phyloP scores from a whole-genome alignment of 768 basidiomycete genomes.

The Clitopilus passeckerianus region DNA sequence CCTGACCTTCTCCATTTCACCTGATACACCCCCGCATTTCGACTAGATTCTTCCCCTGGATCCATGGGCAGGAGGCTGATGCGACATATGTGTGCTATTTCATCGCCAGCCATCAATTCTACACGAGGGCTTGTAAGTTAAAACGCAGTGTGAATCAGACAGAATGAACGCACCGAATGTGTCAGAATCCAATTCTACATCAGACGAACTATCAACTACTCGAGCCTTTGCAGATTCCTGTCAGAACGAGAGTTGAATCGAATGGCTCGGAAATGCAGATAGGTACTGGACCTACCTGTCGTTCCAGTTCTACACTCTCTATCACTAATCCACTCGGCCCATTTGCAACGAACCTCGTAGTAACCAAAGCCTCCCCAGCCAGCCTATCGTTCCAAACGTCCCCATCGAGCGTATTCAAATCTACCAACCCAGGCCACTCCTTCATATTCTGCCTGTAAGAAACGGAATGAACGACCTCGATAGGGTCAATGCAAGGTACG shows the following conservation, averaged over 20 bases:
- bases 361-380: constrained; percentile 56
- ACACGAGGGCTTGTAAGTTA: too few relatives aligned
- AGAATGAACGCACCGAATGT: constrained; percentile 37
- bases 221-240: constrained; percentile 21
- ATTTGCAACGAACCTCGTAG: constrained; percentile 41
- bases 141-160: too few relatives aligned
- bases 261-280: not conserved
- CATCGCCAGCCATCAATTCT: constrained; percentile 68
- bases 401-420: constrained; percentile 49
- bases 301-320: constrained; percentile 39
- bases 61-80: constrained; percentile 44
- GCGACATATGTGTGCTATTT: constrained; percentile 52
- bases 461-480: constrained; percentile 50
- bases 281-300: constrained; percentile 33
- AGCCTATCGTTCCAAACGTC: constrained; percentile 46
- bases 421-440: constrained; percentile 41
- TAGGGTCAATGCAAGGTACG: constrained; percentile 62
- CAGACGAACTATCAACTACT: constrained; percentile 52
- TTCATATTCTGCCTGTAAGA: constrained; percentile 42
- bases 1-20: constrained; percentile 62
- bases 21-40: constrained; percentile 54
- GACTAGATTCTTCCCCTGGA: constrained; percentile 25
- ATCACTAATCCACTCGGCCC: constrained; percentile 57
- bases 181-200: constrained; percentile 37
- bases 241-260: not conserved